These are phyloP conservation scores for Meyerozyma smithsonii DNA, from an alignment of 1,139 yeast species.

Conservation along the genomic window DNA sequence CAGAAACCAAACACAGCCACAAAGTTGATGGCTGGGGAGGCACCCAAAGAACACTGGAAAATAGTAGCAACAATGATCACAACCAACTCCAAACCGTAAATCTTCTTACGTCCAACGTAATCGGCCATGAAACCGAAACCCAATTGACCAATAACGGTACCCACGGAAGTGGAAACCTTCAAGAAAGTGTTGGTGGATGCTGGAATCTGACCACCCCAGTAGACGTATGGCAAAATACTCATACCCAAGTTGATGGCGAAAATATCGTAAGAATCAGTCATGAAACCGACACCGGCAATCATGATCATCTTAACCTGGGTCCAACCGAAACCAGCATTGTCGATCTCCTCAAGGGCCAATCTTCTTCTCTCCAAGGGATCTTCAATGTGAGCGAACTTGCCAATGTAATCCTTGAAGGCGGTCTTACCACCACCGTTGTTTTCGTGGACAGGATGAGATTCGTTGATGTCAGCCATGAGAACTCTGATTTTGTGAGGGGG, in stretches of 20 bases:
- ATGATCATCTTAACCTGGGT: conserved; percentile 80
- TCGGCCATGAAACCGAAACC: conserved; percentile 86
- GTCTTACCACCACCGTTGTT: conserved; percentile 67
- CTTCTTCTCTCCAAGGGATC: conserved; percentile 90
- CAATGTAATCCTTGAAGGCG: conserved; percentile 82
- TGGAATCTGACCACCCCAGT: conserved; percentile 57
- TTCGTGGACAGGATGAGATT: conserved; percentile 15
- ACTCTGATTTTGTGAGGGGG: background rate
- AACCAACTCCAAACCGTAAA: conserved; percentile 82
- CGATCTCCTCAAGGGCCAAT: conserved; percentile 83
- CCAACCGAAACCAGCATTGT: conserved; percentile 82
- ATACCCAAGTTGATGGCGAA: conserved; percentile 83
- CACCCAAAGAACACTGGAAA: conserved; percentile 69
- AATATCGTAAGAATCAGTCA: conserved; percentile 89
- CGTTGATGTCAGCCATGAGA: conserved; percentile 22
- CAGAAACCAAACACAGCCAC: conserved; percentile 69
- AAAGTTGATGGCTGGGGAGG: conserved; percentile 64
- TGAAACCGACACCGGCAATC: conserved; percentile 93
- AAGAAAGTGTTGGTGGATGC: conserved; percentile 71
- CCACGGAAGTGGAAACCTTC: conserved; percentile 87
- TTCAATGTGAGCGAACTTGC: conserved; percentile 77
- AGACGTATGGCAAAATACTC: conserved; percentile 69
- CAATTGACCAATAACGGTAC: conserved; percentile 90
- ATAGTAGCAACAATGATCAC: conserved; percentile 78
- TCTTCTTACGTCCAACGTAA: conserved; percentile 78